Evolutionary conservation across 177 flowering plant genomes (phyloP), one percentile per base, ranked within the genome.

Genomic region (Vitis hybrid): DNA sequence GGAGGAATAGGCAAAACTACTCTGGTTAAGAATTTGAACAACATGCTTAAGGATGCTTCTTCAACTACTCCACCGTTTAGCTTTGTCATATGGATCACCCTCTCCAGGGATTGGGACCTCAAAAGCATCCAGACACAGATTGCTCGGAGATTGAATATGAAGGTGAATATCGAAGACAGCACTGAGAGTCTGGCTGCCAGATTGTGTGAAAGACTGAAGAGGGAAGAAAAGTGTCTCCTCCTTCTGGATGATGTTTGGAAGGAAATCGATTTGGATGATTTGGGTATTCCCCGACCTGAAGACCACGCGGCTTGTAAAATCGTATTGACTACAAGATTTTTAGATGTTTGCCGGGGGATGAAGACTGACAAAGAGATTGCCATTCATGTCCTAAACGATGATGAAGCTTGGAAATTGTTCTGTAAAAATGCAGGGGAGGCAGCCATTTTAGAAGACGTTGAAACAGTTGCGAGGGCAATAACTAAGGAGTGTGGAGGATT

Each of bases 191-290:
- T 87, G 57, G 71, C 71, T 41, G 17, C 3, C 1, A 12, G 11
- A 11, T 5, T 65, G 21, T 3, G 3, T 20, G 30, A 62, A 9
- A 24, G 61, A 41, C 27, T 56, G 2, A 67, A 9, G 18, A 63
- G n/a, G 58, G 27, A 24, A 24, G 58, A 49, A 24, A 71, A 48
- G 18, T 63, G 56, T 18, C 67, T 77, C 6, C 32, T 77, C 24
- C 64, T 80, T 46, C 32, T 80, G 11, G 83, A 81, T 73, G 81
- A 78, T 75, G 62, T 81, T 17, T 81, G 81, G 79, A 63, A 64
- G 49, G 20, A n/a, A 11, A 30, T 71, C 14, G 68, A 71, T 57
- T 54, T 71, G 64, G 74, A 71, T 21, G 14, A 1, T 24, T 14
- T 76, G n/a, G 78, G 74, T 7, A 18, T 76, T 11, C 78, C 74